phyloP scores from a whole-genome alignment of 202 grass and related monocot genomes.

The Panicum hallii region DNA sequence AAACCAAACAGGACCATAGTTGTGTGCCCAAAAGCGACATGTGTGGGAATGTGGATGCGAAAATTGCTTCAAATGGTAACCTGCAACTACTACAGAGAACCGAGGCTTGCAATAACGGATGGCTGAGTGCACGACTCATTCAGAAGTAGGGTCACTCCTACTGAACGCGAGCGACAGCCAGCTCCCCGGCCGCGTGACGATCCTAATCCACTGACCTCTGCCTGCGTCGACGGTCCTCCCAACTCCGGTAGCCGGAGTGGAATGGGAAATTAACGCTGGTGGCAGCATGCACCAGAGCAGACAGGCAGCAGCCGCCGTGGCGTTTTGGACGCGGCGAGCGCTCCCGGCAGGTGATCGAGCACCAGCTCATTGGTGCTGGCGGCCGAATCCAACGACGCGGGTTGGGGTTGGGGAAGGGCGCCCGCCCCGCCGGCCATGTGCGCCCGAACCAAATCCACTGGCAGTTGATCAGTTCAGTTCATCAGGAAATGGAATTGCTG shows the following conservation, averaged over 20 bases:
- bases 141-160: neutral
- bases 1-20: too few species aligned
- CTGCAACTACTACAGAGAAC: neutral
- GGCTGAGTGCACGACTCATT: neutral
- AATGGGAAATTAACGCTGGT: neutral
- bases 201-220: neutral
- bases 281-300: neutral
- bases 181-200: neutral
- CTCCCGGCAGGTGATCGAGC: neutral
- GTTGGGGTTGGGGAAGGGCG: neutral
- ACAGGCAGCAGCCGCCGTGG: neutral
- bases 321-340: neutral
- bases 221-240: neutral
- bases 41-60: too few species aligned
- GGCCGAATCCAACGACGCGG: conserved; percentile 10
- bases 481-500: neutral
- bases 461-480: neutral
- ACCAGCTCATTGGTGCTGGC: conserved; percentile 26
- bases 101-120: neutral
- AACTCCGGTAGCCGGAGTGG: too few species aligned
- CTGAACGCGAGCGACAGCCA: neutral
- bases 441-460: conserved; percentile 16
- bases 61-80: neutral
- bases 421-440: conserved; percentile 17
- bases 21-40: too few species aligned